A percentile compares a stretch with the other conserved stretches of the same genome.
These are phyloP conservation scores for Septoria petroselini DNA, from an alignment of 2,329 filamentous ascomycete genomes.

Conservation along the genomic window DNA sequence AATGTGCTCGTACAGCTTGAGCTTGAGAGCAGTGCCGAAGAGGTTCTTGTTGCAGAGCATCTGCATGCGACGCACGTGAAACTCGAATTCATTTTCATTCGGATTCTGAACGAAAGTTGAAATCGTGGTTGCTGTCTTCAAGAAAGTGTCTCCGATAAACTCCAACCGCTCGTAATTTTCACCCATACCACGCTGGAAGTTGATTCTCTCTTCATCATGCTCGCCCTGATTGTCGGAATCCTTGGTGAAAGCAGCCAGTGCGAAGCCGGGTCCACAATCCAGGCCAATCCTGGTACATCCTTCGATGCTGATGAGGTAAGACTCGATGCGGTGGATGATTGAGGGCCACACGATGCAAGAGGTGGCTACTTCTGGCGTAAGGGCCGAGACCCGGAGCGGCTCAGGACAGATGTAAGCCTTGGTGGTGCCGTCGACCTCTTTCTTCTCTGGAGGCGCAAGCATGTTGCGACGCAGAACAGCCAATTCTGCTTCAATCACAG, in stretches of 20 bases:
- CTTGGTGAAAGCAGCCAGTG: slow-evolving; percentile 88
- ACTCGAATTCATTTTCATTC: slow-evolving; percentile 76
- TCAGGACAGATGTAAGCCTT: slow-evolving; percentile 67
- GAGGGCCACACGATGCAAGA: slow-evolving; percentile 77
- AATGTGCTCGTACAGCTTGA: slow-evolving; percentile 70
- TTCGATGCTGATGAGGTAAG: slow-evolving; percentile 75
- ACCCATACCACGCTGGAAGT: slow-evolving; percentile 81
- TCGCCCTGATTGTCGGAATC: slow-evolving; percentile 83
- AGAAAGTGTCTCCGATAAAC: slow-evolving; percentile 86
- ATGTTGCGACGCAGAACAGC: slow-evolving; percentile 78
- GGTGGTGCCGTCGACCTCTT: slow-evolving; percentile 51
- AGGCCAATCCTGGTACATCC: slow-evolving; percentile 66
- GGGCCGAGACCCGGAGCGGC: slow-evolving; percentile 69
- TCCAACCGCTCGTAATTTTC: slow-evolving; percentile 93
- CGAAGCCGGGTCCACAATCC: slow-evolving; percentile 62
- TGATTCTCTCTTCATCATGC: slow-evolving; percentile 61
- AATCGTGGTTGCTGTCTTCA: slow-evolving; percentile 95
- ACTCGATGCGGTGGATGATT: slow-evolving; percentile 79
- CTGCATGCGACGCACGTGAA: slow-evolving; percentile 86
- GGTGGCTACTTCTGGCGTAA: slow-evolving; percentile 66
- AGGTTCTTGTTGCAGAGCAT: slow-evolving; percentile 90
- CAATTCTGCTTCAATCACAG: slow-evolving; percentile 73
- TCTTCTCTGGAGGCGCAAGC: slow-evolving; percentile 63
- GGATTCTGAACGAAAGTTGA: slow-evolving; percentile 75
- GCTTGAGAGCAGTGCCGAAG: slow-evolving; percentile 68